phyloP scores from a whole-genome alignment of 2,329 filamentous ascomycete genomes.

The Apiospora saccharicola region DNA sequence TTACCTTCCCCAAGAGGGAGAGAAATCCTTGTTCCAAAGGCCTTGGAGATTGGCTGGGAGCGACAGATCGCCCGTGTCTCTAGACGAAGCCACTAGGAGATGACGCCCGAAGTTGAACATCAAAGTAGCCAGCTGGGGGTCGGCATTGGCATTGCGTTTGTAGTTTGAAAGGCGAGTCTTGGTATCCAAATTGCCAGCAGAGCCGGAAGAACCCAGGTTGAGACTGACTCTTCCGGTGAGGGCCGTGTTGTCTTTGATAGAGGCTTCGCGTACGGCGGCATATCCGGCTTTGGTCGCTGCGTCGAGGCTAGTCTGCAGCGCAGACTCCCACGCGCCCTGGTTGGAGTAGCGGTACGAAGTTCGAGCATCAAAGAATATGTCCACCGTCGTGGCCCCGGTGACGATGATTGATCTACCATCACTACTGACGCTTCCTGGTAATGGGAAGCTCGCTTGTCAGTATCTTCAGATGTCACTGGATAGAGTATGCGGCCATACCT shows the following conservation, averaged over 20 bases:
- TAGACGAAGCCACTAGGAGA: constrained; percentile 39
- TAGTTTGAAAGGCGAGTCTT: constrained; percentile 27
- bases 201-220: constrained; percentile 30
- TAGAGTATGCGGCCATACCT: constrained; percentile 27
- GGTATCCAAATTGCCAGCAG: constrained; percentile 27
- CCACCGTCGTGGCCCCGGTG: constrained; percentile 34
- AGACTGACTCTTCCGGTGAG: constrained; percentile 35
- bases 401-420: constrained; percentile 32
- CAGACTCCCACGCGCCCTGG: constrained; percentile 33
- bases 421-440: constrained; percentile 27
- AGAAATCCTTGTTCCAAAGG: constrained; percentile 43
- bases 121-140: constrained; percentile 38
- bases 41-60: constrained; percentile 46
- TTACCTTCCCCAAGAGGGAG: constrained; percentile 28
- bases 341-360: constrained; percentile 36
- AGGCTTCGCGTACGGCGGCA: constrained; percentile 29
- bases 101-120: constrained; percentile 45
- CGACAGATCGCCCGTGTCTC: constrained; percentile 32
- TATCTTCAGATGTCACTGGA: background rate
- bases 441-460: background rate
- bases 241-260: constrained; percentile 34
- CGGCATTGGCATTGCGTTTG: constrained; percentile 31
- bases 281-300: constrained; percentile 33
- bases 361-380: constrained; percentile 39
- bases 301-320: constrained; percentile 36